These are phyloP conservation scores for Monosporozyma yasuniensis DNA, from an alignment of 805 yeast species.

Conservation along the genomic window DNA sequence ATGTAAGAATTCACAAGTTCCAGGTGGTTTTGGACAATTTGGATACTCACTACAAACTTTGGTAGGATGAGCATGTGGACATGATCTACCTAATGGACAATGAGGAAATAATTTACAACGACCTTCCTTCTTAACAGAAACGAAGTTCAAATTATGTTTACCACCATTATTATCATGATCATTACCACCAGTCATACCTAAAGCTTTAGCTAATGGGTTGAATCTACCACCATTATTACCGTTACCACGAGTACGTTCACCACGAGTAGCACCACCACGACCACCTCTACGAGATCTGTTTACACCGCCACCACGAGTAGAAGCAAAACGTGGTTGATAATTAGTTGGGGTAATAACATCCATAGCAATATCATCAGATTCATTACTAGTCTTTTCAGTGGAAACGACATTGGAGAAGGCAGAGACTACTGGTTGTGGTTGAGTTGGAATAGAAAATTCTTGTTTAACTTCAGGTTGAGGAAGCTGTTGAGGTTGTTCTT, in stretches of 20 bases:
- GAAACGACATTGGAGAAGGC: constrained; percentile 25
- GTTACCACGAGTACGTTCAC: constrained; percentile 15
- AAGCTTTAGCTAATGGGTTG: constrained; percentile 33
- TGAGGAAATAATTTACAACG: constrained; percentile 68
- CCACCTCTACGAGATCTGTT: constrained; percentile 6
- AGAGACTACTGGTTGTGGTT: constrained; percentile 17
- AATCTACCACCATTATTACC: constrained; percentile 24
- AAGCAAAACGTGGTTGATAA: constrained; percentile 15
- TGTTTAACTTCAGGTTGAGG: constrained; percentile 10
- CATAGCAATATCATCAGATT: constrained; percentile 8
- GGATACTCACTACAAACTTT: constrained; percentile 67
- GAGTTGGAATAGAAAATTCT: constrained; percentile 4
- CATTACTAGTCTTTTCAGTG: constrained; percentile 9
- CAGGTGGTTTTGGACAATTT: constrained; percentile 68
- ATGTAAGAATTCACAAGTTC: constrained; percentile 76
- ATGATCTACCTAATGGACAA: constrained; percentile 53
- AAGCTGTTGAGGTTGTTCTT: constrained; percentile 10
- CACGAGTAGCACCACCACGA: constrained; percentile 12
- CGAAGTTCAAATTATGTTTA: constrained; percentile 23
- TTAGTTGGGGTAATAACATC: constrained; percentile 10
- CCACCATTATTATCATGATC: not conserved
- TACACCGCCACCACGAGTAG: constrained; percentile 1
- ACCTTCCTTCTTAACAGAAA: constrained; percentile 44
- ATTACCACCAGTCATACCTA: constrained; percentile 27
- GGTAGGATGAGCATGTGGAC: constrained; percentile 74